A percentile compares a stretch with the other conserved stretches of the same genome.
Conservation (phyloP, 352 stramenopile genomes). For the Elongisporangium anandrum region DNA sequence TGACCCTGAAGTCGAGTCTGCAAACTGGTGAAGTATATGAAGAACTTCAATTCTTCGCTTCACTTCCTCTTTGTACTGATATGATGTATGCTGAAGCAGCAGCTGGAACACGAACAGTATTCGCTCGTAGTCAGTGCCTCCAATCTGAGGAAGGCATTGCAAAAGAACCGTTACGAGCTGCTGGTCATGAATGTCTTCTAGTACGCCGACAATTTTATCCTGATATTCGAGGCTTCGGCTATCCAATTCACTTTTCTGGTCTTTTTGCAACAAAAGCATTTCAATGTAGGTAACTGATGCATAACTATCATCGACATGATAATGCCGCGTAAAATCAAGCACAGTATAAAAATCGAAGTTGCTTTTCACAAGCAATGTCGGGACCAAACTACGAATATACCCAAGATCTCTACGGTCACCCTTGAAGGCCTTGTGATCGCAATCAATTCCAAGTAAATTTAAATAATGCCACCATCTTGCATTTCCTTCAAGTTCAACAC, state of each 20-base stretch:
- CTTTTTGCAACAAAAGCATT: slow-evolving; percentile 40
- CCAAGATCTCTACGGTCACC: slow-evolving; percentile 59
- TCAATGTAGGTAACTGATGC: slow-evolving; percentile 69
- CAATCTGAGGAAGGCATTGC: slow-evolving; percentile 47
- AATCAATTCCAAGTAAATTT: slow-evolving; percentile 70
- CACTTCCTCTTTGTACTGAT: slow-evolving; percentile 52
- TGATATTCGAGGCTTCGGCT: slow-evolving; percentile 47
- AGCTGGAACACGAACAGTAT: slow-evolving; percentile 72
- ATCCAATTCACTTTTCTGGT: slow-evolving; percentile 2
- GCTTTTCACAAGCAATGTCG: slow-evolving; percentile 52
- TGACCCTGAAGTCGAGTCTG: not conserved
- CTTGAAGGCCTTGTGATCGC: slow-evolving; percentile 73
- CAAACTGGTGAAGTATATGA: slow-evolving; percentile 40
- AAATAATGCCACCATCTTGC: slow-evolving; percentile 81
- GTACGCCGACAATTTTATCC: slow-evolving; percentile 68
- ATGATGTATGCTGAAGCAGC: slow-evolving; percentile 55
- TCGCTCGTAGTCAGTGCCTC: slow-evolving; percentile 57
- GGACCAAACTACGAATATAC: slow-evolving; percentile 65
- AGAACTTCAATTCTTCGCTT: slow-evolving; percentile 58
- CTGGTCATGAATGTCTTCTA: slow-evolving; percentile 79
- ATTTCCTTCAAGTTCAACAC: slow-evolving; percentile 77
- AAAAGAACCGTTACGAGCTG: slow-evolving; percentile 51
- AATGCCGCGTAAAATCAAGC: slow-evolving; percentile 77
- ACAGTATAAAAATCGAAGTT: slow-evolving; percentile 81
- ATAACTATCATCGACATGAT: slow-evolving; percentile 79